A percentile compares a stretch with the other conserved stretches of the same genome.
These are phyloP conservation scores for Aspergillus sclerotialis DNA, from an alignment of 2,329 filamentous ascomycete genomes.

Conservation along the genomic window DNA sequence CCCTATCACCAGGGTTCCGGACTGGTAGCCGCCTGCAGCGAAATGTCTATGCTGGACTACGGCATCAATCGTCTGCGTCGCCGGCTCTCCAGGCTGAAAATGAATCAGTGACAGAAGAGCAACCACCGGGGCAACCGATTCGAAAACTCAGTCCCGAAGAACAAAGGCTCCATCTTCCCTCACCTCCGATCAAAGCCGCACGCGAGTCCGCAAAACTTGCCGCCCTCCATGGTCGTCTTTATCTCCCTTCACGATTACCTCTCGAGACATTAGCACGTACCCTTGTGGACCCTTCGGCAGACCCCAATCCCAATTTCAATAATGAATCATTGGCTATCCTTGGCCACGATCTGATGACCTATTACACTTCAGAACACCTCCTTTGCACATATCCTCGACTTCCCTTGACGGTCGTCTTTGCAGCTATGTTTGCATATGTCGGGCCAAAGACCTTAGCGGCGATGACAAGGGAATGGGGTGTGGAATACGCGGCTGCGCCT, in stretches of 20 bases:
- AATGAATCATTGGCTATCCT: constrained; percentile 77
- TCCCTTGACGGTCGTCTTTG: constrained; percentile 79
- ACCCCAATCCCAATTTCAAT: constrained; percentile 74
- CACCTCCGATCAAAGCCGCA: constrained; percentile 62
- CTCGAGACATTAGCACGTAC: constrained; percentile 78
- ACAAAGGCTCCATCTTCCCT: constrained; percentile 51
- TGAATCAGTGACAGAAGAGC: constrained; percentile 20
- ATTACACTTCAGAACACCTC: constrained; percentile 83
- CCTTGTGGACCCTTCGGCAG: constrained; percentile 79
- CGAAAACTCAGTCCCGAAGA: constrained; percentile 18
- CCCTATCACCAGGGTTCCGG: constrained; percentile 42
- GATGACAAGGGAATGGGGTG: constrained; percentile 80
- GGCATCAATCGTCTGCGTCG: constrained; percentile 37
- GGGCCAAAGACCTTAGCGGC: constrained; percentile 67
- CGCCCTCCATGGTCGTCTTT: constrained; percentile 83
- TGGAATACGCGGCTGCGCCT: constrained; percentile 78
- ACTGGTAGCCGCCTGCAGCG: constrained; percentile 32
- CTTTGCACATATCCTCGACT: constrained; percentile 85
- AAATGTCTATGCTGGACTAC: constrained; percentile 27
- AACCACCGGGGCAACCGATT: constrained; percentile 17
- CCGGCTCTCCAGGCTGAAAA: constrained; percentile 19
- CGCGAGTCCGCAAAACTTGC: constrained; percentile 77
- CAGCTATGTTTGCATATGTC: constrained; percentile 76
- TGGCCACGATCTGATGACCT: constrained; percentile 75
- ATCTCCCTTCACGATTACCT: constrained; percentile 73